Conservation (phyloP, 305 asterid species). For the Ilex paraguariensis region DNA sequence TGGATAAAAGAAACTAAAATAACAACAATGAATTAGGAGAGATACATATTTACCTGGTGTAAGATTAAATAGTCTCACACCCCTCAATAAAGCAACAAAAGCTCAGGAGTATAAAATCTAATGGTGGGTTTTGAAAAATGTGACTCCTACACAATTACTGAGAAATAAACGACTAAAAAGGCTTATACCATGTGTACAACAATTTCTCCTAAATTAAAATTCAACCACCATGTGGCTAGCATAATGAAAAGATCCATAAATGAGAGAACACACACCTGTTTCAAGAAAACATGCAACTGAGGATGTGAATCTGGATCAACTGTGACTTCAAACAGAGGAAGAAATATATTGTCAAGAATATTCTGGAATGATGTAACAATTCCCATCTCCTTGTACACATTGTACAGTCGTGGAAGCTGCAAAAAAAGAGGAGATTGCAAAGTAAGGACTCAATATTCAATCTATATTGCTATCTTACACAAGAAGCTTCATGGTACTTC, state of each 20-base stretch:
- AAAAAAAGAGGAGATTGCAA: slow-evolving; percentile 17
- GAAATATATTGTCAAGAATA: slow-evolving; percentile 93
- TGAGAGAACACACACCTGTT: slow-evolving; percentile 55
- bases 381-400: slow-evolving; percentile 97
- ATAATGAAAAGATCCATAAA: not conserved
- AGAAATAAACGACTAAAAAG: no score
- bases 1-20: no score
- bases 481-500: not conserved
- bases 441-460: slow-evolving; percentile 13
- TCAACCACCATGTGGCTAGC: no score
- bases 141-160: no score
- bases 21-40: no score
- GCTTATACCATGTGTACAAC: no score
- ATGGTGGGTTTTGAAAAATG: no score
- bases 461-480: not conserved
- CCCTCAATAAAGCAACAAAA: no score
- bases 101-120: no score
- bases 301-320: slow-evolving; percentile 99
- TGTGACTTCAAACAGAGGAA: slow-evolving; percentile 95
- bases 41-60: no score
- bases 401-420: slow-evolving; percentile 96
- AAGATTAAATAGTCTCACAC: no score
- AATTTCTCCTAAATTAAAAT: no score
- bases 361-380: slow-evolving; percentile 96
- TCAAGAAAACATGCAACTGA: slow-evolving; percentile 85